Evolutionary conservation across 2,329 filamentous ascomycete species (phyloP).

Genomic region (Cladosporium halotolerans): DNA sequence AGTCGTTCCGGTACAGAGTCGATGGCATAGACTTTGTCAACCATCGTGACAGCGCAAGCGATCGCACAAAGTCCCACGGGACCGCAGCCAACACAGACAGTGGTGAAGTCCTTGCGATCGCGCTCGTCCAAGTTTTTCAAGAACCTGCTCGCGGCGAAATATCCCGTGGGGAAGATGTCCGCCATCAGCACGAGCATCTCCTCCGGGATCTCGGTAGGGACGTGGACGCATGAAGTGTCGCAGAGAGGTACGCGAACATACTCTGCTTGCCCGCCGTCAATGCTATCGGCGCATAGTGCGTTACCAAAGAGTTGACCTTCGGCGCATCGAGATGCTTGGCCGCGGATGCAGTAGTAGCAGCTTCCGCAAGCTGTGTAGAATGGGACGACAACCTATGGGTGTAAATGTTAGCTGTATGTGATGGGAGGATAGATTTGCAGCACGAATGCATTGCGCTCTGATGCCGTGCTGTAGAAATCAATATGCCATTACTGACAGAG

Average conservation of each 20-base stretch:
- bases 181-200: conserved; percentile 79
- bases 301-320: conserved; percentile 48
- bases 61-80: conserved; percentile 70
- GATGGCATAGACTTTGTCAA: conserved; percentile 28
- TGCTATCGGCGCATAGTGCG: conserved; percentile 26
- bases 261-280: conserved; percentile 29
- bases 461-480: no score
- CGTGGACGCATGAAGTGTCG: conserved; percentile 69
- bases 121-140: conserved; percentile 57
- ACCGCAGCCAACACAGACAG: conserved; percentile 79
- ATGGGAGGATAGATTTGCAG: not conserved
- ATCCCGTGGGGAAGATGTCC: conserved; percentile 81
- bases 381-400: conserved; percentile 62
- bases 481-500: no score
- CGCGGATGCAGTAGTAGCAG: conserved; percentile 80
- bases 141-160: conserved; percentile 73
- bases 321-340: conserved; percentile 72
- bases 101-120: conserved; percentile 59
- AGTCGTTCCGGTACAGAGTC: conserved; percentile 64
- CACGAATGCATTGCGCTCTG: no score
- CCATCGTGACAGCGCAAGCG: conserved; percentile 27
- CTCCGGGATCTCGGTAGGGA: conserved; percentile 64
- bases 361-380: conserved; percentile 73
- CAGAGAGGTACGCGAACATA: conserved; percentile 69
- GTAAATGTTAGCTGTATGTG: not conserved